Conservation (phyloP, 495 filamentous ascomycete species). For the Pseudomonodictys pantanalensis region DNA sequence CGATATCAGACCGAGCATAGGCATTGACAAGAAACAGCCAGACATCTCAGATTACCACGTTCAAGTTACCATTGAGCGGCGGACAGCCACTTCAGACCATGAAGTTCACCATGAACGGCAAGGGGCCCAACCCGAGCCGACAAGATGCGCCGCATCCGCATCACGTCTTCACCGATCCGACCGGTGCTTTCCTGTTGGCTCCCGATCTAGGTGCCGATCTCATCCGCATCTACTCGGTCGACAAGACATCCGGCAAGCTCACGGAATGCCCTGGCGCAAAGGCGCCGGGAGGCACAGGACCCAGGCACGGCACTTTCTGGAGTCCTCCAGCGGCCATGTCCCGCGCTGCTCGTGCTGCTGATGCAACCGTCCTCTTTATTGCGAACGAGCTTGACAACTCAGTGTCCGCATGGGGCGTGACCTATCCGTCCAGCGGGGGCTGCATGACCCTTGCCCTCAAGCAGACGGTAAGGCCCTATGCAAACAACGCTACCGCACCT, state of each 20-base stretch:
- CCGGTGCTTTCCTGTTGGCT: slow-evolving; percentile 58
- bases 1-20: background rate
- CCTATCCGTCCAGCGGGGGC: slow-evolving; percentile 36
- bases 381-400: slow-evolving; percentile 52
- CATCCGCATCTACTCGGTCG: slow-evolving; percentile 61
- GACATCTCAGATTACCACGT: slow-evolving; percentile 19
- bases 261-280: slow-evolving; percentile 39
- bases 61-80: slow-evolving; percentile 26
- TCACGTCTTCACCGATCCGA: slow-evolving; percentile 66
- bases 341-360: too few species aligned
- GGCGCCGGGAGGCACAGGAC: slow-evolving; percentile 55
- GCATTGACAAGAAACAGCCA: background rate
- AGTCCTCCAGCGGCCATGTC: background rate
- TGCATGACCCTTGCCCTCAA: slow-evolving; percentile 19
- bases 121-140: slow-evolving; percentile 50
- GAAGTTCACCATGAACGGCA: slow-evolving; percentile 41
- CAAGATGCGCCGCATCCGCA: slow-evolving; percentile 72
- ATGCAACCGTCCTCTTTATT: slow-evolving; percentile 42
- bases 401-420: slow-evolving; percentile 45
- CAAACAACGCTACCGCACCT: slow-evolving; percentile 23
- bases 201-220: slow-evolving; percentile 73
- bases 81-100: slow-evolving; percentile 41
- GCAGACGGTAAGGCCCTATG: slow-evolving; percentile 16
- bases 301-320: slow-evolving; percentile 63
- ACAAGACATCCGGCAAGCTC: slow-evolving; percentile 38